Evolutionary conservation across 345 rosid genomes (phyloP).

Genomic region (Euclidium syriacum): DNA sequence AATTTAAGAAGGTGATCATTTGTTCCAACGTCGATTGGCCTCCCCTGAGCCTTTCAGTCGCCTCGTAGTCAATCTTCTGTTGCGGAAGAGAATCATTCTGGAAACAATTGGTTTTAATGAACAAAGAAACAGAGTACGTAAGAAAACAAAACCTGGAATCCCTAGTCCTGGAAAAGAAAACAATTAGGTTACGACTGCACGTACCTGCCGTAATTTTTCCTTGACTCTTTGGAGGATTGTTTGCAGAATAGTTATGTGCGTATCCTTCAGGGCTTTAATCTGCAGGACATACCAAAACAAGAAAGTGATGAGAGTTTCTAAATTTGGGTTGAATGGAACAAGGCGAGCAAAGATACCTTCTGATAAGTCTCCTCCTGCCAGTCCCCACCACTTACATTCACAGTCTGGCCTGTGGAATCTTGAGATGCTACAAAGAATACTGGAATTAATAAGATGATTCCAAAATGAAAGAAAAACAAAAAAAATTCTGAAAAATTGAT

Average conservation of each 20-base stretch:
- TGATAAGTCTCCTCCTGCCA: slow-evolving; percentile 85
- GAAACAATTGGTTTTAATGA: background rate
- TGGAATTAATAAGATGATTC: too few species aligned
- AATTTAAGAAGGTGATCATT: slow-evolving; percentile 14
- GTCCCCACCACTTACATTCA: slow-evolving; percentile 47
- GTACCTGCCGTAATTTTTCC: slow-evolving; percentile 35
- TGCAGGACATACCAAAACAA: slow-evolving; percentile 4
- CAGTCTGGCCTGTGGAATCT: slow-evolving; percentile 54
- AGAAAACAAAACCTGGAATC: too few species aligned
- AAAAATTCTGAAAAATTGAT: too few species aligned
- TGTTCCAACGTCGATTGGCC: slow-evolving; percentile 21
- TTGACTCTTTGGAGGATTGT: slow-evolving; percentile 29
- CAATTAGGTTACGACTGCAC: background rate
- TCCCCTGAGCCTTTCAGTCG: slow-evolving; percentile 24
- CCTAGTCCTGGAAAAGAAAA: background rate
- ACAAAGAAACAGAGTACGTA: background rate
- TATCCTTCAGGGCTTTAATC: slow-evolving; percentile 32
- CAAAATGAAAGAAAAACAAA: background rate
- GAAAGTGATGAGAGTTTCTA: background rate
- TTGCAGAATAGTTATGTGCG: slow-evolving; percentile 32
- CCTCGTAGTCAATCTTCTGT: slow-evolving; percentile 13
- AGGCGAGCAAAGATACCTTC: slow-evolving; percentile 41
- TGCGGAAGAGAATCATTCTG: slow-evolving; percentile 37
- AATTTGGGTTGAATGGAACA: background rate
- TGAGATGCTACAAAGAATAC: slow-evolving; percentile 43